Base-by-base conservation (phyloP, 208 protist species). In the Trypanosoma rangeli region DNA sequence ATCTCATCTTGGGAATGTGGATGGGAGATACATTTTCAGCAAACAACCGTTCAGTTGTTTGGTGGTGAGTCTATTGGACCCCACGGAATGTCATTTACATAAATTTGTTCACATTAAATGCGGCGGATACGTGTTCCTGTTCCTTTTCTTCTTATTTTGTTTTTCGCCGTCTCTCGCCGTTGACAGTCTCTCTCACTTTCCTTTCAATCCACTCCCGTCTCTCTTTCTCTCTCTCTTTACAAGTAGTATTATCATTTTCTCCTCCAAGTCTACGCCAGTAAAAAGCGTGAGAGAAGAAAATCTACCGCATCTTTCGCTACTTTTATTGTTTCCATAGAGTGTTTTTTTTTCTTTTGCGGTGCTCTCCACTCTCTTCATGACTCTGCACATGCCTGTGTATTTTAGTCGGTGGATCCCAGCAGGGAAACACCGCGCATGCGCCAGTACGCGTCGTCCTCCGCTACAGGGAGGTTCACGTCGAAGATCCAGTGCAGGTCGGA, bases 401-500 rank as follows among this genome's bases (percentile, higher is more conserved):
- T 24, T 70, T 94, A 97, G 62, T 96, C 92, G 0, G 75, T 94
- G 66, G 74, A 87, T 37, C 92, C 90, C 12, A 98, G 83, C 39
- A 98, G 77, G 29, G 91, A 92, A 52, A 99, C 94, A 75, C 98
- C 98, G 48, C 97, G 89, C 84, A 99, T 90, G 64, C 91, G 97
- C 98, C 98, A 99, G 77, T 98, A 96, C 31, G 93, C 89, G 52
- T 98, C 90, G 44, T 97, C 89, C 68, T 95, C 87, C n/a, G 92
- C 87, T 9, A 98, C 95, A 29, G 92, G 88, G 50, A 99, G 85
- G 57, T 98, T 91, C 13, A 99, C 94, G 70, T 95, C 85, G 64
- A 99, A 98, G 55, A 99, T 97, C 87, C 96, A 99, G 82, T 99
- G 97, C 33, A 89, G 89, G 70, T 98, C 98, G 16, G 96, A 97